Percentiles rank a stretch among this genome's conserved stretches.
These are phyloP conservation scores for Aspergillus pseudoviridinutans DNA, from an alignment of 2,329 filamentous ascomycete genomes.

Conservation along the genomic window DNA sequence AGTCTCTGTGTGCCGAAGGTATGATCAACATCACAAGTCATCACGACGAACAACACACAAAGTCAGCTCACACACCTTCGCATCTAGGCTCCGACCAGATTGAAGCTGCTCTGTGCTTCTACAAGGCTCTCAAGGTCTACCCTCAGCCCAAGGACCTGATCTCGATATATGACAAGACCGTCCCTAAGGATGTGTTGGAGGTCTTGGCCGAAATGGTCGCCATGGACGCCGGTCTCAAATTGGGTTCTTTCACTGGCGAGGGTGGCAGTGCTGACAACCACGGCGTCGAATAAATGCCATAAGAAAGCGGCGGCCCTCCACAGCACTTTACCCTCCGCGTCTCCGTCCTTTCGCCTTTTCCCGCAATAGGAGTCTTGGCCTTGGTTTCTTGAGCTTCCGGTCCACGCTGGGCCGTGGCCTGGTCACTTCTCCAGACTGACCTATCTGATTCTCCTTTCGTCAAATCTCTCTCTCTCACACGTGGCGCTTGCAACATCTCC, in stretches of 20 bases:
- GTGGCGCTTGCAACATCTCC: constrained; percentile 19
- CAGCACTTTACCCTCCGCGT: constrained; percentile 13
- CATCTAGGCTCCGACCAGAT: constrained; percentile 46
- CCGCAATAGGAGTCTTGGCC: constrained; percentile 13
- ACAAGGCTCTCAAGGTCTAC: constrained; percentile 98
- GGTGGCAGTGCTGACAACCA: constrained; percentile 30
- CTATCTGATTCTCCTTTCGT: background rate
- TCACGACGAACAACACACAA: background rate
- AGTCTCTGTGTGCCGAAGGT: constrained; percentile 80
- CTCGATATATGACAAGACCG: constrained; percentile 96
- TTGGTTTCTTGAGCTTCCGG: constrained; percentile 12
- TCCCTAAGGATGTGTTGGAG: constrained; percentile 94
- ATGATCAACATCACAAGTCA: constrained; percentile 35
- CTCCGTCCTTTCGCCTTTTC: constrained; percentile 9
- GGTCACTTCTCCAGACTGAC: constrained; percentile 12
- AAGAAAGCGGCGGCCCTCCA: constrained; percentile 4
- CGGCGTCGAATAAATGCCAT: constrained; percentile 33
- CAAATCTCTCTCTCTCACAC: constrained; percentile 8
- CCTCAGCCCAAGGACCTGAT: constrained; percentile 90
- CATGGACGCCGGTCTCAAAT: constrained; percentile 70
- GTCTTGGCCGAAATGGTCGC: constrained; percentile 98
- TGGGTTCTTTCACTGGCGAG: constrained; percentile 47
- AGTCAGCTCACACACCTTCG: constrained; percentile 8
- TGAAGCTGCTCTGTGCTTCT: constrained; percentile 91
- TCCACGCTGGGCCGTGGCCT: constrained; percentile 22